Evolutionary conservation across 2,329 filamentous ascomycete genomes (phyloP), one percentile per base, ranked within the genome.

Genomic region (Fusarium ramigenum): DNA sequence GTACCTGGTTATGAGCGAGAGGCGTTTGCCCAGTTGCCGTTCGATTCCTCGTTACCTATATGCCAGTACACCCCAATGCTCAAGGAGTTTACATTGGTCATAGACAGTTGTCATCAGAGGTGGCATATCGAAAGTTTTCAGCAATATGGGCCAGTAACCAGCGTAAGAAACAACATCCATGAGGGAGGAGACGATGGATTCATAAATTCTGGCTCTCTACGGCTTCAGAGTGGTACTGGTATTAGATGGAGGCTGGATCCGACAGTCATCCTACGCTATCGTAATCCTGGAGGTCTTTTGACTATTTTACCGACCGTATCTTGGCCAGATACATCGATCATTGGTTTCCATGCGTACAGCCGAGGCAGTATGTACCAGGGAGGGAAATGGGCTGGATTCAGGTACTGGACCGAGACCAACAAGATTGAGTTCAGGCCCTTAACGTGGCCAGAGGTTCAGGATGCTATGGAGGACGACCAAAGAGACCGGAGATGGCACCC

Each of bases 31-130:
- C 0, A 9, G 12, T 2, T 36, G 3, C 32, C 18, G 4, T 36
- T 36, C 18, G 12, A 16, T 4, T 36, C 12, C 10, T 25, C 47
- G 21, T 23, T 36, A 19, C 49, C 49, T 52, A 15, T 36, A 8
- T 25, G 32, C 12, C 3, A 3, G 23, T 12, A 2, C 9, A 52
- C n/a, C 32, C 47, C 32, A 52, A 52, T 36, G 18, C 32, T 36
- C n/a, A 52, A 36, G n/a, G 12, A 1, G 18, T 36, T 52, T 4
- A 36, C 11, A 14, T 4, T 52, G 21, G 12, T 9, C n/a, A 8
- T 8, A 2, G n/a, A 10, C 9, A 10, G 1, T 0, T 23, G 16
- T 16, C 5, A 10, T 23, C 4, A 0, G n/a, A 3, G 1, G 0
- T 52, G 32, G 32, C 49, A 36, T 25, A 52, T 36, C 3, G 49